A percentile compares a stretch with the other conserved stretches of the same genome.
These are phyloP conservation scores for Sporothrix variecibatus DNA, from an alignment of 2,329 filamentous ascomycete genomes.

Conservation along the genomic window DNA sequence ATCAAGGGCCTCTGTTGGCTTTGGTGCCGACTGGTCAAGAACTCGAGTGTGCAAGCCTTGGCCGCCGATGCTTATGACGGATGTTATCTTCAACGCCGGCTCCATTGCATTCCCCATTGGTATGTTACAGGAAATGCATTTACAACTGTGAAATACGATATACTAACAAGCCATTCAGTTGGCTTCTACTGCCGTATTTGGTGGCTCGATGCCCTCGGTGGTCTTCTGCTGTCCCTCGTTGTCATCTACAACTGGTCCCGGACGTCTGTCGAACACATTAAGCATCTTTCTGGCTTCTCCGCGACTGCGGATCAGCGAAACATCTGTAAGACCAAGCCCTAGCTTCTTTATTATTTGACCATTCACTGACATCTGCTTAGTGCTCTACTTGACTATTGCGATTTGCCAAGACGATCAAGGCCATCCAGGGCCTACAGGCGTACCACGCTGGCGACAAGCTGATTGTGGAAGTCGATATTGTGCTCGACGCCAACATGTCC, in stretches of 20 bases:
- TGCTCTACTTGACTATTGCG: slow-evolving; percentile 94
- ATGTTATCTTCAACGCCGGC: slow-evolving; percentile 89
- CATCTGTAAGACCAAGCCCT: slow-evolving; percentile 48
- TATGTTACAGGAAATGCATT: slow-evolving; percentile 45
- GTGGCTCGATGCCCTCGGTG: slow-evolving; percentile 82
- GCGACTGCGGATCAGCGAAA: slow-evolving; percentile 81
- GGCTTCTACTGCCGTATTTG: slow-evolving; percentile 76
- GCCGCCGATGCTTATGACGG: slow-evolving; percentile 38
- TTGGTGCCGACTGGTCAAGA: slow-evolving; percentile 83
- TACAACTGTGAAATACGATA: too few relatives aligned
- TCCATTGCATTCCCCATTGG: slow-evolving; percentile 82
- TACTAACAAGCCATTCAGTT: slow-evolving; percentile 43
- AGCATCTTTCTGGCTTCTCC: slow-evolving; percentile 76
- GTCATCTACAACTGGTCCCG: slow-evolving; percentile 79
- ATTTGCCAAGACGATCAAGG: slow-evolving; percentile 82
- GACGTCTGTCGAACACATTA: slow-evolving; percentile 75
- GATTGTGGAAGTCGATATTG: slow-evolving; percentile 79
- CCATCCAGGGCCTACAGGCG: slow-evolving; percentile 81
- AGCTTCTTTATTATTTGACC: background rate
- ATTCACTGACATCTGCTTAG: slow-evolving; percentile 32
- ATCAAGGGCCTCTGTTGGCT: slow-evolving; percentile 83
- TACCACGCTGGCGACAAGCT: slow-evolving; percentile 86
- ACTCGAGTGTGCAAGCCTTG: slow-evolving; percentile 81
- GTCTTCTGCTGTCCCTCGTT: slow-evolving; percentile 73
- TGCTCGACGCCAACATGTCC: slow-evolving; percentile 73